Conservation (phyloP, 805 yeast species). For the Komagataella ulmi region DNA sequence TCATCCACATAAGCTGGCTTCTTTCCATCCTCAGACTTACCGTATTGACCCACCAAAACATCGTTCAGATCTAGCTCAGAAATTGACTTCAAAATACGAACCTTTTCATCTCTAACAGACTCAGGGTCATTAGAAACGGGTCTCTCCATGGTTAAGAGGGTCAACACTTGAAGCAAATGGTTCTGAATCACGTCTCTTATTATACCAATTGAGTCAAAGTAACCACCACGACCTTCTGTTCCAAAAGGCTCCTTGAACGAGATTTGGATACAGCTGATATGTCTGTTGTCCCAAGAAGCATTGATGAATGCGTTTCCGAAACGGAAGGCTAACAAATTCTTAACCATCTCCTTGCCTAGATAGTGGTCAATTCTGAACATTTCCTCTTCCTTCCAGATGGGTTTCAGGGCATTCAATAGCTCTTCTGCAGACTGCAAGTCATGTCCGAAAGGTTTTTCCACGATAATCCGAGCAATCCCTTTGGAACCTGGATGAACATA, state of each 20-base stretch:
- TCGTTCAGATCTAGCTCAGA: constrained; percentile 52
- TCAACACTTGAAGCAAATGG: constrained; percentile 86
- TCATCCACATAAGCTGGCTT: constrained; percentile 92
- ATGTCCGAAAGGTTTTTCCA: constrained; percentile 96
- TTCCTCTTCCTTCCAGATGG: constrained; percentile 84
- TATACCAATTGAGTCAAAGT: constrained; percentile 89
- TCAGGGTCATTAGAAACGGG: constrained; percentile 89
- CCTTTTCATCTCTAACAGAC: constrained; percentile 92
- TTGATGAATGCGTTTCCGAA: constrained; percentile 82
- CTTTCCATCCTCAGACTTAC: constrained; percentile 68
- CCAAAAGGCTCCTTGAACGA: constrained; percentile 97
- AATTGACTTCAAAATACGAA: constrained; percentile 76
- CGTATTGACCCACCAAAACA: constrained; percentile 80
- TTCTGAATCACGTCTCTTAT: constrained; percentile 98
- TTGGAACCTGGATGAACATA: constrained; percentile 46
- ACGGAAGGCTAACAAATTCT: constrained; percentile 78
- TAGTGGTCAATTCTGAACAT: constrained; percentile 94
- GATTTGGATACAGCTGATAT: constrained; percentile 71
- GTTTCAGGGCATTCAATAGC: constrained; percentile 66
- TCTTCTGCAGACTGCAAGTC: constrained; percentile 71
- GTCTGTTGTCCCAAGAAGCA: constrained; percentile 82
- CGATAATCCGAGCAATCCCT: constrained; percentile 71
- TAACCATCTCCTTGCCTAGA: constrained; percentile 96
- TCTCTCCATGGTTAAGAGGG: constrained; percentile 89
- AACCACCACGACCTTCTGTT: constrained; percentile 98